Evolutionary conservation across 2,329 filamentous ascomycete genomes (phyloP).

Genomic region (Penicillium corylophilum): DNA sequence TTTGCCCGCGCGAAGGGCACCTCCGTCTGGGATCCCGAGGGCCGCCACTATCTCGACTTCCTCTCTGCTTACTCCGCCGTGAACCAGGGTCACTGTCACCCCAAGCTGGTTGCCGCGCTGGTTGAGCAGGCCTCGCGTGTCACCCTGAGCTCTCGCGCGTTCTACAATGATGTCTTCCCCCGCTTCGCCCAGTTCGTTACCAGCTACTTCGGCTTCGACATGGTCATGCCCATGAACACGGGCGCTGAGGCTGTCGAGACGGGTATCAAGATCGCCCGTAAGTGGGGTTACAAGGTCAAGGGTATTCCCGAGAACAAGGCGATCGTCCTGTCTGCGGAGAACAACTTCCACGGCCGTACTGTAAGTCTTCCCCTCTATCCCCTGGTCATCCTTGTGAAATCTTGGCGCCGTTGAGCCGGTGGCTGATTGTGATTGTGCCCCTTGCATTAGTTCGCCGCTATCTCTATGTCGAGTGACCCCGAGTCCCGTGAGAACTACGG

Average conservation of each 20-base stretch:
- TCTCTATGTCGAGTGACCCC: conserved; percentile 91
- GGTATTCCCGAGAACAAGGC: conserved; percentile 81
- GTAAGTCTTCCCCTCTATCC: conserved; percentile 52
- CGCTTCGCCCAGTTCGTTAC: conserved; percentile 92
- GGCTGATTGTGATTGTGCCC: neutral
- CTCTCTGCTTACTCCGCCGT: conserved; percentile 96
- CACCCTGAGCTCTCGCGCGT: conserved; percentile 90
- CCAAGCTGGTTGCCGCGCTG: conserved; percentile 87
- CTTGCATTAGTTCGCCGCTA: conserved; percentile 73
- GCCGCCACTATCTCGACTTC: conserved; percentile 93
- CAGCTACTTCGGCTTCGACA: conserved; percentile 87
- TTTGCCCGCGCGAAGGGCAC: conserved; percentile 82
- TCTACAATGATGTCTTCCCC: conserved; percentile 98
- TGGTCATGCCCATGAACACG: conserved; percentile 98
- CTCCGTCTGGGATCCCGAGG: conserved; percentile 96
- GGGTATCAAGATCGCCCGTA: conserved; percentile 90
- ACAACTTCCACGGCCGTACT: conserved; percentile 96
- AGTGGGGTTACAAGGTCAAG: conserved; percentile 98
- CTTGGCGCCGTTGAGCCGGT: conserved; percentile 1
- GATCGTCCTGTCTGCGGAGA: conserved; percentile 75
- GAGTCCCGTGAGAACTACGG: conserved; percentile 97
- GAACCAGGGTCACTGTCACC: conserved; percentile 98
- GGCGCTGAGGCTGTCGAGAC: conserved; percentile 96
- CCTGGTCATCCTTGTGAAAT: neutral
- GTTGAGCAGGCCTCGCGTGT: conserved; percentile 84